These are phyloP conservation scores for Metschnikowia bowlesiae DNA, from an alignment of 805 yeast species.

Conservation along the genomic window DNA sequence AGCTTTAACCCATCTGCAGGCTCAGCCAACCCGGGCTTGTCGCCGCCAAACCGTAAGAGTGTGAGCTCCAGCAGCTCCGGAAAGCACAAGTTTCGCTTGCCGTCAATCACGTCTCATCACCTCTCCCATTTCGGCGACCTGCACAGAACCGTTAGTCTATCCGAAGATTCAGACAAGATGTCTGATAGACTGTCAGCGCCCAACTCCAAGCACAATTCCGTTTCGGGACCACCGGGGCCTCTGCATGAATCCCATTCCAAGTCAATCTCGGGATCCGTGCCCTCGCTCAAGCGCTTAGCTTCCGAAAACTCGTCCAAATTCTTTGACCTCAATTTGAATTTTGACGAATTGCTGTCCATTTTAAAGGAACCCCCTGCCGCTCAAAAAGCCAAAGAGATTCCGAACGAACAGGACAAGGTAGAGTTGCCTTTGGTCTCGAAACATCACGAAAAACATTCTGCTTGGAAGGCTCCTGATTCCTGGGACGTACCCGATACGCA, in stretches of 20 bases:
- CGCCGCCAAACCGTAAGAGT: slow-evolving; percentile 7
- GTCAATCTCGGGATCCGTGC: background rate
- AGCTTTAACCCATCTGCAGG: slow-evolving; percentile 13
- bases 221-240: slow-evolving; percentile 12
- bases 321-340: slow-evolving; percentile 43
- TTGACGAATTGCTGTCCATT: slow-evolving; percentile 50
- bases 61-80: slow-evolving; percentile 15
- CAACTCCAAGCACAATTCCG: slow-evolving; percentile 10
- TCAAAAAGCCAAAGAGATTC: background rate
- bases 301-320: slow-evolving; percentile 10
- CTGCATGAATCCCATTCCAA: background rate
- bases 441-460: slow-evolving; percentile 11
- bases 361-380: slow-evolving; percentile 25
- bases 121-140: slow-evolving; percentile 1
- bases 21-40: background rate
- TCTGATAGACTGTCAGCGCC: slow-evolving; percentile 13
- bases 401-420: background rate
- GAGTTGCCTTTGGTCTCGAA: slow-evolving; percentile 9
- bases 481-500: slow-evolving; percentile 41
- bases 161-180: slow-evolving; percentile 11
- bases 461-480: slow-evolving; percentile 46
- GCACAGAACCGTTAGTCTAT: slow-evolving; percentile 13
- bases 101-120: slow-evolving; percentile 32
- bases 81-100: slow-evolving; percentile 35
- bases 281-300: background rate